Conservation (phyloP, 2,329 filamentous ascomycete genomes). For the Monilinia fructigena region DNA sequence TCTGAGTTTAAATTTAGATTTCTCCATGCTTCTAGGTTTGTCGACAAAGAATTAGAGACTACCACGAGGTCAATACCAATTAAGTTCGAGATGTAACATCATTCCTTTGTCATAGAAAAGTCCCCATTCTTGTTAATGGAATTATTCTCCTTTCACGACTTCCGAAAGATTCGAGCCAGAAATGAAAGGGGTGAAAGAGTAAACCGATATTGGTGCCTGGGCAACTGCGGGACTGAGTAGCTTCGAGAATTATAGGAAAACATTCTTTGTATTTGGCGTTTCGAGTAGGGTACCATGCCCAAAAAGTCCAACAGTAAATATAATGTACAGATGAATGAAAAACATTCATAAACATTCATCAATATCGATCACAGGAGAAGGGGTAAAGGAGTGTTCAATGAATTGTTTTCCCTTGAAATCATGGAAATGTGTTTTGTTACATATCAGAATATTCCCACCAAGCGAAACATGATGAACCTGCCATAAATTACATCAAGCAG, state of each 20-base stretch:
- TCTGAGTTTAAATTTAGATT: conserved; percentile 16
- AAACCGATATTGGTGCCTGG: conserved; percentile 3
- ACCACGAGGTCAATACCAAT: neutral
- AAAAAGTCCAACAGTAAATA: neutral
- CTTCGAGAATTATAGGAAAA: conserved; percentile 3
- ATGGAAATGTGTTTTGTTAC: neutral
- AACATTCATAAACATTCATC: neutral
- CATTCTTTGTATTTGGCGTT: conserved; percentile 12
- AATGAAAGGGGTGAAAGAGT: conserved; percentile 6
- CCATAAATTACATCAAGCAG: neutral
- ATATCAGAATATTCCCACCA: conserved; percentile 9
- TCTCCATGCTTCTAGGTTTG: neutral
- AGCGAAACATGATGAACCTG: neutral
- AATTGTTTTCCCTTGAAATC: neutral
- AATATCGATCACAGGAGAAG: neutral
- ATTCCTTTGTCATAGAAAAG: conserved; percentile 1
- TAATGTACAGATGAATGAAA: neutral
- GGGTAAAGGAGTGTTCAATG: neutral
- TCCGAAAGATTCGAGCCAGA: neutral
- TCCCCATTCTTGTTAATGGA: no score
- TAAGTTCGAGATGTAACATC: conserved; percentile 1
- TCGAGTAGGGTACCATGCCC: neutral
- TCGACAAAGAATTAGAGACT: conserved; percentile 9
- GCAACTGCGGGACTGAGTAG: conserved; percentile 11
- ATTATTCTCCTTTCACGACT: conserved; percentile 1